Conservation (phyloP, 2,329 filamentous ascomycete species). For the Xylariaceae sp. region DNA sequence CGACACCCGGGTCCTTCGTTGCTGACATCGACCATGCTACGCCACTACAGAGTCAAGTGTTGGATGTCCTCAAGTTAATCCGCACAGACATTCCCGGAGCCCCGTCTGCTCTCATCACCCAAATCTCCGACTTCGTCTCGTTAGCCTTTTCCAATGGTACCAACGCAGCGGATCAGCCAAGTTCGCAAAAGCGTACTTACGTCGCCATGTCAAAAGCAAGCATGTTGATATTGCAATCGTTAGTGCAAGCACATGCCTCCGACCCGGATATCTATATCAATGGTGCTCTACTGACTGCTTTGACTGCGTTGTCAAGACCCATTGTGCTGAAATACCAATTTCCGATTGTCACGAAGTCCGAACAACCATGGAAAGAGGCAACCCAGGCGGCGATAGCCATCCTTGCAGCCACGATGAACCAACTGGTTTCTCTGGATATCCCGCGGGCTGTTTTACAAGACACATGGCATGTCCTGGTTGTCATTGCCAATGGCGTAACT, state of each 20-base stretch:
- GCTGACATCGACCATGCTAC: slow-evolving; percentile 70
- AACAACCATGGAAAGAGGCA: slow-evolving; percentile 73
- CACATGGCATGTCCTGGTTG: slow-evolving; percentile 67
- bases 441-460: slow-evolving; percentile 43
- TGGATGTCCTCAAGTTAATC: slow-evolving; percentile 63
- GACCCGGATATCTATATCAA: slow-evolving; percentile 65
- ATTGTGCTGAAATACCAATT: slow-evolving; percentile 79
- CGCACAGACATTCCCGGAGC: slow-evolving; percentile 60
- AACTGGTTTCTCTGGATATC: slow-evolving; percentile 47
- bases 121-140: slow-evolving; percentile 65
- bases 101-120: slow-evolving; percentile 61
- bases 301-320: slow-evolving; percentile 63
- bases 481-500: slow-evolving; percentile 63
- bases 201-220: slow-evolving; percentile 82
- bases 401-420: slow-evolving; percentile 59
- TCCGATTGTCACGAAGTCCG: slow-evolving; percentile 62
- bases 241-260: slow-evolving; percentile 54
- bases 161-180: slow-evolving; percentile 33
- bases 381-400: slow-evolving; percentile 66
- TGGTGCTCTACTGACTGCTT: slow-evolving; percentile 58
- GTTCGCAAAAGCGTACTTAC: slow-evolving; percentile 62
- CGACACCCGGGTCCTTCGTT: slow-evolving; percentile 61
- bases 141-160: slow-evolving; percentile 56
- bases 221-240: slow-evolving; percentile 62
- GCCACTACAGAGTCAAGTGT: slow-evolving; percentile 62